phyloP scores from a whole-genome alignment of 2,329 filamentous ascomycete genomes.

The Arthrobotrys musiformis region DNA sequence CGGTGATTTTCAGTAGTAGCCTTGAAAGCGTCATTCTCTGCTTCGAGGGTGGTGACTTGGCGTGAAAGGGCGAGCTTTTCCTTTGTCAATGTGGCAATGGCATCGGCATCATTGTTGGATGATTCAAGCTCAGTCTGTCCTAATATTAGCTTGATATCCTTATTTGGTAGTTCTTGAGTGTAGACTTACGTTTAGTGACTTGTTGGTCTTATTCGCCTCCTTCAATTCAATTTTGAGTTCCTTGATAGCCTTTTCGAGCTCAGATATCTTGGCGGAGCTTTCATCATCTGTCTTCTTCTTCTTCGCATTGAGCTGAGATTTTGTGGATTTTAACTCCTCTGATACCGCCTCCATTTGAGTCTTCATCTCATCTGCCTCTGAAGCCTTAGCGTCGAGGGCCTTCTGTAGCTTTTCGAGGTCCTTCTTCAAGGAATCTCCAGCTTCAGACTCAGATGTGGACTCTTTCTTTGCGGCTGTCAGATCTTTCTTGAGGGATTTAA shows the following conservation, averaged over 20 bases:
- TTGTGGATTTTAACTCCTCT: constrained; percentile 43
- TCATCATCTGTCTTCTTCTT: constrained; percentile 61
- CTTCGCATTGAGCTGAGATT: constrained; percentile 43
- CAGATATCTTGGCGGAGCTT: constrained; percentile 48
- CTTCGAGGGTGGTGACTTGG: constrained; percentile 70
- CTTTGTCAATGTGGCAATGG: constrained; percentile 37
- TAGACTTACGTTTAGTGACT: constrained; percentile 52
- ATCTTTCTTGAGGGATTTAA: constrained; percentile 50
- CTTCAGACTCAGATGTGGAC: constrained; percentile 34
- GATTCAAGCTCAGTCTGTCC: constrained; percentile 50
- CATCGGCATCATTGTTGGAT: constrained; percentile 37
- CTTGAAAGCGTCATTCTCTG: constrained; percentile 72
- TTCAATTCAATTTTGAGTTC: constrained; percentile 63
- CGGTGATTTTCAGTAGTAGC: constrained; percentile 70
- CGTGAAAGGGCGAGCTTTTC: constrained; percentile 50
- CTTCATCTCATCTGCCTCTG: constrained; percentile 38
- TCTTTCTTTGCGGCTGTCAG: constrained; percentile 50
- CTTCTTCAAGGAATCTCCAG: constrained; percentile 41
- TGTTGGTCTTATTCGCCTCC: constrained; percentile 61
- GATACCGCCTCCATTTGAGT: constrained; percentile 39
- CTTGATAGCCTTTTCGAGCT: constrained; percentile 59
- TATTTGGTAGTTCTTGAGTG: neutral
- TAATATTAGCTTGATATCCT: constrained; percentile 8
- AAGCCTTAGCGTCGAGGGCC: constrained; percentile 30
- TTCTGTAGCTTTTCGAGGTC: constrained; percentile 33